These are phyloP conservation scores for Xerocomellus amylosporus DNA, from an alignment of 768 basidiomycete genomes.

Conservation along the genomic window DNA sequence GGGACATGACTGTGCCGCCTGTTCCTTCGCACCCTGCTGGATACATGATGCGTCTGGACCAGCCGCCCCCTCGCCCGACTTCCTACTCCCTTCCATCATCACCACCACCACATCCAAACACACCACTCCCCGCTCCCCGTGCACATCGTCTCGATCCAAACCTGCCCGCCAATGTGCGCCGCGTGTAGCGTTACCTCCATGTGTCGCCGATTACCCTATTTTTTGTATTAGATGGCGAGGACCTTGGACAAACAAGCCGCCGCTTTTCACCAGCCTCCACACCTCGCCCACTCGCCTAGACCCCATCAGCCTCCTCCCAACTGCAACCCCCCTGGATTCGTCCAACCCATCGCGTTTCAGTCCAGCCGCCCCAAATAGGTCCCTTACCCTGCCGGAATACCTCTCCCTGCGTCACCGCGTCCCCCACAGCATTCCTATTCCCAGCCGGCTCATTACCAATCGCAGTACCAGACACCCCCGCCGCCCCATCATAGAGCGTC, in stretches of 20 bases:
- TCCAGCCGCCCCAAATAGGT: too few species aligned
- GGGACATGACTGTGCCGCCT: too few species aligned
- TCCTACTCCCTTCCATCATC: too few species aligned
- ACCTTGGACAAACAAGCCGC: slow-evolving; percentile 25
- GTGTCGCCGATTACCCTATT: slow-evolving; percentile 6
- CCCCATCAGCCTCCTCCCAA: slow-evolving; percentile 4
- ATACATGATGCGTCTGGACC: too few species aligned
- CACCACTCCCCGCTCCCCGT: slow-evolving; percentile 19
- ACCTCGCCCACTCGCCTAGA: neutral
- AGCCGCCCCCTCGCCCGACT: too few species aligned
- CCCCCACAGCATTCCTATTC: too few species aligned
- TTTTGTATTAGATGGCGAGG: slow-evolving; percentile 8
- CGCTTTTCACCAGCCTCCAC: slow-evolving; percentile 4
- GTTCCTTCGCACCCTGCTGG: too few species aligned
- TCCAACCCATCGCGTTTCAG: neutral
- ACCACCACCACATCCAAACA: too few species aligned
- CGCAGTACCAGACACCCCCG: neutral
- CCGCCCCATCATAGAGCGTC: neutral
- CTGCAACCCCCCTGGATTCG: too few species aligned
- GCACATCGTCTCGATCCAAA: slow-evolving; percentile 47
- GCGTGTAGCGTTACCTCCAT: slow-evolving; percentile 14
- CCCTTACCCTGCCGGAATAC: neutral
- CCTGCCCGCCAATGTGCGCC: slow-evolving; percentile 61
- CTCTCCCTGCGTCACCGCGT: neutral
- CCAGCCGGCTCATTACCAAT: too few species aligned